Conservation (phyloP, 257 asterid species). For the Osmanthus fragrans region DNA sequence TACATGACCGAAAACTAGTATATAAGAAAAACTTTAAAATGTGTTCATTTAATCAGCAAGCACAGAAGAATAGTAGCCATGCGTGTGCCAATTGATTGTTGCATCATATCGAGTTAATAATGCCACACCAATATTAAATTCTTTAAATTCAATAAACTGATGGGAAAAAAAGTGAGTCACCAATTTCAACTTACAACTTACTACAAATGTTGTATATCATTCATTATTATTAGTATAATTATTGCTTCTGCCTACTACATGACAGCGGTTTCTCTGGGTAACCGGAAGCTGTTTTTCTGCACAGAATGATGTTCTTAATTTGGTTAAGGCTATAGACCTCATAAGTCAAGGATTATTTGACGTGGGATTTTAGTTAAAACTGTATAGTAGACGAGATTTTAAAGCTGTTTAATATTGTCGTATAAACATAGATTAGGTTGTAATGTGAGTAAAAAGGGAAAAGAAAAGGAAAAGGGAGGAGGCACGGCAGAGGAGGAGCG, state of each 20-base stretch:
- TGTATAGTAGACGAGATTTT: background rate
- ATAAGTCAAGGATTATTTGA: background rate
- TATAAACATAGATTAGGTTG: background rate
- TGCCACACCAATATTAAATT: background rate
- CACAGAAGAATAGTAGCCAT: background rate
- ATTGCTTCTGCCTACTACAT: conserved; percentile 3
- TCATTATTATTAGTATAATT: conserved; percentile 7
- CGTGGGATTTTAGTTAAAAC: background rate
- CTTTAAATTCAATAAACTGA: conserved; percentile 3
- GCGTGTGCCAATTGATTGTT: conserved; percentile 44
- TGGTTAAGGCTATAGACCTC: background rate
- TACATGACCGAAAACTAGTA: too few species aligned
- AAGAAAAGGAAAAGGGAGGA: conserved; percentile 23
- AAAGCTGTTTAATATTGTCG: background rate
- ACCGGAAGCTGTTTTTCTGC: conserved; percentile 13
- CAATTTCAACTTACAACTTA: background rate
- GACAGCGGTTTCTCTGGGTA: background rate
- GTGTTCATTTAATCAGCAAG: background rate
- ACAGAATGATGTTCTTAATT: background rate
- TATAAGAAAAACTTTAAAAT: too few species aligned
- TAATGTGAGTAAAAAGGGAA: conserved; percentile 25
- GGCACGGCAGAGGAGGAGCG: conserved; percentile 29
- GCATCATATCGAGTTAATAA: conserved; percentile 43
- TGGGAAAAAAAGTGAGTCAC: background rate
- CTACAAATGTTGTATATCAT: conserved; percentile 2